Percentiles rank a stretch among this genome's conserved stretches.
Conservation (phyloP, 306 rosid genomes). For the Quercus bicolor region DNA sequence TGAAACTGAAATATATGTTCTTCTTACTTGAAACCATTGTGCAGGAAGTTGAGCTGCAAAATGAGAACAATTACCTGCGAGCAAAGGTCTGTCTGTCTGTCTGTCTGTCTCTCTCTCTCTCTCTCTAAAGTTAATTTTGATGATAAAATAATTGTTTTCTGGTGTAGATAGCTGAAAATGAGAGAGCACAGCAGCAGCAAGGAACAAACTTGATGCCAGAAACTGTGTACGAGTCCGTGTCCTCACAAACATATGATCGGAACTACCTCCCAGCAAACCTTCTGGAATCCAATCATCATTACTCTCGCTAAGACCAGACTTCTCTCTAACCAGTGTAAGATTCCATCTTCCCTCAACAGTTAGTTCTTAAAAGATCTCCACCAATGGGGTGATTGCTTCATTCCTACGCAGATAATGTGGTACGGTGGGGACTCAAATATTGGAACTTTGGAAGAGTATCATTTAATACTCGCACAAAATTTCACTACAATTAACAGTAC, state of each 20-base stretch:
- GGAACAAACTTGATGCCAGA: conserved; percentile 51
- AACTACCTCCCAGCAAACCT: conserved; percentile 59
- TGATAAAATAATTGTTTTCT: neutral
- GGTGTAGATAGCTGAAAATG: conserved; percentile 74
- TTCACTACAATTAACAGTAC: no score
- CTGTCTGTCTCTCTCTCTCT: conserved; percentile 3
- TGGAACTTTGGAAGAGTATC: neutral
- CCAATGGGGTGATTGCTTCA: neutral
- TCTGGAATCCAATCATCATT: conserved; percentile 49
- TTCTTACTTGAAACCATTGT: neutral
- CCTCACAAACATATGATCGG: conserved; percentile 52
- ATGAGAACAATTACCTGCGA: conserved; percentile 77
- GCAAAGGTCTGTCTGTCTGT: conserved; percentile 50
- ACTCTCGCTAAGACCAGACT: conserved; percentile 61
- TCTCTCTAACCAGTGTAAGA: conserved; percentile 82
- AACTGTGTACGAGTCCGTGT: conserved; percentile 39
- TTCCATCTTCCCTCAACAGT: neutral
- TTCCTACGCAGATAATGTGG: neutral
- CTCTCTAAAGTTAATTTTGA: neutral
- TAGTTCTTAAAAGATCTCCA: neutral
- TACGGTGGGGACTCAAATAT: neutral
- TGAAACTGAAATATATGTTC: no score
- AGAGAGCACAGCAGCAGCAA: conserved; percentile 57
- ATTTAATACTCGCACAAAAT: no score
- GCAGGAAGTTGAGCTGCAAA: conserved; percentile 90